These are phyloP conservation scores for Fusarium subglutinans DNA, from an alignment of 2,329 filamentous ascomycete species.

Conservation along the genomic window DNA sequence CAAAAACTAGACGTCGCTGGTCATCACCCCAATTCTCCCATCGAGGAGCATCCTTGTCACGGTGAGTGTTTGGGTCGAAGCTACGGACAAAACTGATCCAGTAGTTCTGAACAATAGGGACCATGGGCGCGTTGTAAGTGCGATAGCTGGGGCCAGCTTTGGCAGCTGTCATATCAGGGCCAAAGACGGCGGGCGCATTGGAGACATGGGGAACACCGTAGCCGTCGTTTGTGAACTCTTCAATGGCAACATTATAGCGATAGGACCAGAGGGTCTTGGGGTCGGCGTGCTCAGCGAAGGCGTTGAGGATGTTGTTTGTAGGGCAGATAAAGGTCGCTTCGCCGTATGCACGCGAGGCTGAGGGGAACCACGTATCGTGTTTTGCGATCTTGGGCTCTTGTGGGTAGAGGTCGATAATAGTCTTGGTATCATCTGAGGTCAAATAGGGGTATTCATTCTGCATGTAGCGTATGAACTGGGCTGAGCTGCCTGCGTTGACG, in stretches of 20 bases:
- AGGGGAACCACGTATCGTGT: conserved; percentile 57
- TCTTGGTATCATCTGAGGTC: conserved; percentile 46
- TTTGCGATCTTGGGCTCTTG: conserved; percentile 46
- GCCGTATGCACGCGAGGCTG: conserved; percentile 54
- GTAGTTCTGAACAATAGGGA: conserved; percentile 60
- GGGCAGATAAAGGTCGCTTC: conserved; percentile 59
- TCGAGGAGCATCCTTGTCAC: conserved; percentile 46
- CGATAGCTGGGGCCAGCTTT: conserved; percentile 49
- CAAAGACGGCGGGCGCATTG: conserved; percentile 60
- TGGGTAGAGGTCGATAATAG: conserved; percentile 54
- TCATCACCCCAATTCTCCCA: conserved; percentile 54
- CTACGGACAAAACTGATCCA: conserved; percentile 59
- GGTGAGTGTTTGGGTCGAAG: conserved; percentile 55
- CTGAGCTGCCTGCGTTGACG: conserved; percentile 47
- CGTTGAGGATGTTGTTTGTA: conserved; percentile 51
- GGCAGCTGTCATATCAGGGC: conserved; percentile 48
- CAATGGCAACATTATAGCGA: conserved; percentile 59
- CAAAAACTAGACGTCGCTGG: conserved; percentile 50
- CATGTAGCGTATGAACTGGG: conserved; percentile 53
- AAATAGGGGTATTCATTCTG: conserved; percentile 59
- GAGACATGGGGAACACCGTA: conserved; percentile 60
- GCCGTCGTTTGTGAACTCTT: conserved; percentile 47
- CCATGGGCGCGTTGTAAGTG: conserved; percentile 55
- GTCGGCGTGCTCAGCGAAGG: conserved; percentile 37
- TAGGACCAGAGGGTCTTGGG: conserved; percentile 54